Evolutionary conservation across 495 filamentous ascomycete species (phyloP).

Genomic region (Daldinia bambusicola): DNA sequence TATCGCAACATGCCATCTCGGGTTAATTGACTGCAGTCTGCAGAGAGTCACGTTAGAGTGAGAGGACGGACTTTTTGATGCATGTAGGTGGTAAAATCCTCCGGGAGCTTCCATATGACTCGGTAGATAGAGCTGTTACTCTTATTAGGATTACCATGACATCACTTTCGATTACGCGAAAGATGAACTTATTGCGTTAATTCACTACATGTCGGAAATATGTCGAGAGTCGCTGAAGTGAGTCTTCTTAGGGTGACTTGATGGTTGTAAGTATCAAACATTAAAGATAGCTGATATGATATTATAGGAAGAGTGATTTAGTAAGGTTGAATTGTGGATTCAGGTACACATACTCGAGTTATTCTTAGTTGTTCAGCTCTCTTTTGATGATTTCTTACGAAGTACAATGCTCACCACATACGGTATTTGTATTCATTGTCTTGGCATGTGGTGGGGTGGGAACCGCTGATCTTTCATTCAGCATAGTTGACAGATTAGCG

Average conservation of each 20-base stretch:
- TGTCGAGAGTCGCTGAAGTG: not conserved
- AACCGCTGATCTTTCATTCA: not conserved
- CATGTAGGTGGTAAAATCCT: constrained; percentile 5
- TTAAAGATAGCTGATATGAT: not conserved
- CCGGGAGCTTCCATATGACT: constrained; percentile 23
- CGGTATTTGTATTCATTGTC: not conserved
- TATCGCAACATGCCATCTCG: constrained; percentile 31
- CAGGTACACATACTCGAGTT: no score
- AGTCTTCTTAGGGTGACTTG: not conserved
- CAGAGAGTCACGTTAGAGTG: constrained; percentile 24
- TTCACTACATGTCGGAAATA: not conserved
- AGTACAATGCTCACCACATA: no score
- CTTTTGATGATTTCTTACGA: no score
- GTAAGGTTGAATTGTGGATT: not conserved
- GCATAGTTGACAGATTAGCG: no score
- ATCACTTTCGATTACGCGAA: constrained; percentile 32
- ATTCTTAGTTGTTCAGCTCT: no score
- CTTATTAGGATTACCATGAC: constrained; percentile 40
- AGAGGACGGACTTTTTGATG: constrained; percentile 7
- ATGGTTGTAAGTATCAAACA: not conserved
- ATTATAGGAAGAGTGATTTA: not conserved
- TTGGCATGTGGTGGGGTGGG: not conserved
- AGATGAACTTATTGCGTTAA: constrained; percentile 16
- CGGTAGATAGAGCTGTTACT: constrained; percentile 11
- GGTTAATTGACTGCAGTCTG: constrained; percentile 29